Conservation (phyloP, 2,329 filamentous ascomycete species). For the Aureobasidium zeae region DNA sequence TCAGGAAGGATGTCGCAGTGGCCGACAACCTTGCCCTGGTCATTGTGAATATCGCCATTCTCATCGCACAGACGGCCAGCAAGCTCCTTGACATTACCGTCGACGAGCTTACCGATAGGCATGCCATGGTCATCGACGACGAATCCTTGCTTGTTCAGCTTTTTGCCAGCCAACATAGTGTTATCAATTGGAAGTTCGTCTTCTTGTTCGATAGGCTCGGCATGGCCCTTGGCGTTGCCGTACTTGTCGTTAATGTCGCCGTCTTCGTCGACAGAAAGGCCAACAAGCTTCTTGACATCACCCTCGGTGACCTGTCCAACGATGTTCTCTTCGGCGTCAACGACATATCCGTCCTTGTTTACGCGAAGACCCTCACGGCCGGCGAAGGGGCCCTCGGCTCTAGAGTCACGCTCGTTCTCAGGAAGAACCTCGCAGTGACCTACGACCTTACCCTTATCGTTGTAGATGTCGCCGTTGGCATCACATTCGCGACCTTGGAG, state of each 20-base stretch:
- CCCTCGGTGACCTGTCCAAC: constrained; percentile 49
- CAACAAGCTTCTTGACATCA: constrained; percentile 50
- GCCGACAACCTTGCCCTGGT: constrained; percentile 62
- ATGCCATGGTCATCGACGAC: constrained; percentile 43
- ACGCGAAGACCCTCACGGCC: constrained; percentile 42
- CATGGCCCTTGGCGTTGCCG: constrained; percentile 53
- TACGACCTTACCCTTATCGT: constrained; percentile 61
- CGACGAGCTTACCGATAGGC: constrained; percentile 53
- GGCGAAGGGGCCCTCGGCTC: constrained; percentile 43
- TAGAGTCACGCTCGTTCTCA: constrained; percentile 50
- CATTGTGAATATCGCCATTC: constrained; percentile 61
- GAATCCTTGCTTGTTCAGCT: constrained; percentile 42
- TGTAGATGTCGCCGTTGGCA: constrained; percentile 61
- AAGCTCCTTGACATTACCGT: constrained; percentile 56
- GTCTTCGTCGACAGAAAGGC: constrained; percentile 52
- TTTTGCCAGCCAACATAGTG: too few relatives aligned
- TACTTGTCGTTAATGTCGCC: constrained; percentile 54
- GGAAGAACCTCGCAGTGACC: constrained; percentile 59
- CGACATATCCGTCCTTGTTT: constrained; percentile 39
- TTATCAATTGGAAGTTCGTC: too few relatives aligned
- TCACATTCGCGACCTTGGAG: constrained; percentile 61
- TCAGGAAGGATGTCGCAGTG: constrained; percentile 59
- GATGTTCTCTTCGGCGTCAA: constrained; percentile 42
- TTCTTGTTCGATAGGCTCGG: constrained; percentile 46
- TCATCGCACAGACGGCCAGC: constrained; percentile 62